Evolutionary conservation across 1,284 basidiomycete species (phyloP).

Genomic region (Naganishia albida): DNA sequence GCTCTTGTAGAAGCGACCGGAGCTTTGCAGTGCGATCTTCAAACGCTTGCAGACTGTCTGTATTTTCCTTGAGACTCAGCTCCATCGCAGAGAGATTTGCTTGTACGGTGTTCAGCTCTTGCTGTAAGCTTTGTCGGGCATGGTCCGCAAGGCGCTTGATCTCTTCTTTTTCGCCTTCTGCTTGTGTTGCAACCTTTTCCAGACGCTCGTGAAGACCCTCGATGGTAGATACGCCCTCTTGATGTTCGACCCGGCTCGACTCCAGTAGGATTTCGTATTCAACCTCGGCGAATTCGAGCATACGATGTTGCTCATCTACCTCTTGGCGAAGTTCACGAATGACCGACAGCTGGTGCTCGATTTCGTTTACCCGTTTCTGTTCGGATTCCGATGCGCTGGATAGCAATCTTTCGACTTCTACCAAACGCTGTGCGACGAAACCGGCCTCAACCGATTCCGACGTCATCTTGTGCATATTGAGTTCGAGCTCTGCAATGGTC

Average conservation of each 20-base stretch:
- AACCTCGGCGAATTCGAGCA: slow-evolving; percentile 31
- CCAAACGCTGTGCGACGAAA: neutral
- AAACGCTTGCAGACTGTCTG: slow-evolving; percentile 3
- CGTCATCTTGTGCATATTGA: neutral
- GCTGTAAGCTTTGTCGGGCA: neutral
- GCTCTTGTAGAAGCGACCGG: slow-evolving; percentile 7
- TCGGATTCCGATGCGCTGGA: neutral
- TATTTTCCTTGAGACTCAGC: slow-evolving; percentile 23
- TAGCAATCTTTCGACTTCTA: neutral
- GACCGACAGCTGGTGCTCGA: slow-evolving; percentile 5
- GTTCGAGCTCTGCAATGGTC: slow-evolving; percentile 1
- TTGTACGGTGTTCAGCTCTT: neutral
- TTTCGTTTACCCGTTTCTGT: neutral
- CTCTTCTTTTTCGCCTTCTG: neutral
- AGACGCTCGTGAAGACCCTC: slow-evolving; percentile 10
- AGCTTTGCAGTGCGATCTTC: slow-evolving; percentile 12
- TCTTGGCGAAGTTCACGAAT: slow-evolving; percentile 8
- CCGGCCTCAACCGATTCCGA: neutral
- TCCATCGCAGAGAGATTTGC: slow-evolving; percentile 25
- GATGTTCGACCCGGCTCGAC: slow-evolving; percentile 2
- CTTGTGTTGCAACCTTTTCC: neutral
- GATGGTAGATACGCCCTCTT: neutral
- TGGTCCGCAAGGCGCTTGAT: neutral
- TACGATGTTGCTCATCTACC: slow-evolving; percentile 18
- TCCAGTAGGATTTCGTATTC: slow-evolving; percentile 26